Evolutionary conservation across 805 yeast species (phyloP).

Genomic region (Saccharomycopsis javanensis): DNA sequence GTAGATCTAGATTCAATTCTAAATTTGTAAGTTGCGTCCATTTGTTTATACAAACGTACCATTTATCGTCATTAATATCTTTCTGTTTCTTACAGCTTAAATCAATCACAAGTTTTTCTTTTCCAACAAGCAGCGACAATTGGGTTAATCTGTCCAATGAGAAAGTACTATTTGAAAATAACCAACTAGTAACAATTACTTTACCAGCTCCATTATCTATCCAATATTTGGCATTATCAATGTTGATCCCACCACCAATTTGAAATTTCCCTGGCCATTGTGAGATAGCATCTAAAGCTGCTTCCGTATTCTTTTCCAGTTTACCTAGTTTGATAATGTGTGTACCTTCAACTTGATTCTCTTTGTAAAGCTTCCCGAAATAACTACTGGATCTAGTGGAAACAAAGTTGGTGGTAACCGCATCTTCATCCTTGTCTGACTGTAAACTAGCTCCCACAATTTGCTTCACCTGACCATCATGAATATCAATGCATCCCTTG

Average conservation of each 20-base stretch:
- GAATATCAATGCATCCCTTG: conserved; percentile 93
- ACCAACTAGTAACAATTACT: conserved; percentile 86
- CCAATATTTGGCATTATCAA: conserved; percentile 69
- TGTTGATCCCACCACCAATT: conserved; percentile 88
- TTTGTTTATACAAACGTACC: conserved; percentile 97
- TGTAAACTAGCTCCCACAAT: conserved; percentile 89
- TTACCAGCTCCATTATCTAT: conserved; percentile 70
- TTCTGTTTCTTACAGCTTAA: conserved; percentile 61
- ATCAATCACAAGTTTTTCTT: conserved; percentile 67
- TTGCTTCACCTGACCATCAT: conserved; percentile 90
- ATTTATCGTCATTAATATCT: conserved; percentile 27
- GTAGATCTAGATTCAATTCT: conserved; percentile 42
- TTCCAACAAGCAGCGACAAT: conserved; percentile 50
- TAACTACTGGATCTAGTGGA: conserved; percentile 63
- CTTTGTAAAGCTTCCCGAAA: conserved; percentile 62
- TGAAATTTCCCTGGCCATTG: conserved; percentile 72
- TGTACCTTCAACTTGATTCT: conserved; percentile 55
- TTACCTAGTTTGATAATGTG: conserved; percentile 91
- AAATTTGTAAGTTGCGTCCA: conserved; percentile 87
- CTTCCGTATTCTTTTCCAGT: conserved; percentile 62
- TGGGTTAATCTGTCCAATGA: conserved; percentile 40
- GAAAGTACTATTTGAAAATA: conserved; percentile 59
- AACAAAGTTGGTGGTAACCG: conserved; percentile 65
- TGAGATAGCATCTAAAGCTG: conserved; percentile 65
- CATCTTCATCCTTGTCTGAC: conserved; percentile 38